phyloP scores from a whole-genome alignment of 2,329 filamentous ascomycete genomes.

The Metarhizium humberi region DNA sequence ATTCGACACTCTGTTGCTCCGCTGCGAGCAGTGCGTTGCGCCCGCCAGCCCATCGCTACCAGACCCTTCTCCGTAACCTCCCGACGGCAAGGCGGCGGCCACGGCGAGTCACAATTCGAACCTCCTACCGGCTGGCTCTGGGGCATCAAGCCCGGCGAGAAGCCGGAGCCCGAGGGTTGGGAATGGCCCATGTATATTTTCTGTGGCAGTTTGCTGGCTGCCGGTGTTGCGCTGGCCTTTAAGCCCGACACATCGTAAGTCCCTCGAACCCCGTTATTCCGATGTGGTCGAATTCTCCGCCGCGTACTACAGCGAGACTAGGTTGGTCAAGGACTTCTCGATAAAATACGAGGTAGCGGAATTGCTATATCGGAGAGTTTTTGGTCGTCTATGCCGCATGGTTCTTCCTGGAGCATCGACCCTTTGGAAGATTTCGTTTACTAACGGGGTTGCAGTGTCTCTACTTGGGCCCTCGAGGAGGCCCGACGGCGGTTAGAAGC shows the following conservation, averaged over 20 bases:
- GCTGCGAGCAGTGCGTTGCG: slow-evolving; percentile 27
- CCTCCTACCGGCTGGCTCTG: slow-evolving; percentile 87
- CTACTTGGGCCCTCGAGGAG: slow-evolving; percentile 98
- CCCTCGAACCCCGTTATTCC: background rate
- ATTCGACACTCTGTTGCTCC: slow-evolving; percentile 27
- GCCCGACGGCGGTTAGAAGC: slow-evolving; percentile 89
- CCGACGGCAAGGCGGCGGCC: slow-evolving; percentile 30
- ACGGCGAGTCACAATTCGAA: slow-evolving; percentile 69
- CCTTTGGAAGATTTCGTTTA: background rate
- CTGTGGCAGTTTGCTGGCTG: slow-evolving; percentile 66
- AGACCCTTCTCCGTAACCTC: slow-evolving; percentile 36
- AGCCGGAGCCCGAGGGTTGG: slow-evolving; percentile 94
- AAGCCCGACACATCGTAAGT: slow-evolving; percentile 99
- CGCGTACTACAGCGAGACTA: background rate
- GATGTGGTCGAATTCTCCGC: background rate
- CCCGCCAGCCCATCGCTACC: slow-evolving; percentile 22
- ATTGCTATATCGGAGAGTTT: background rate
- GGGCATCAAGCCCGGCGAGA: slow-evolving; percentile 89
- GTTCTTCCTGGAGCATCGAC: background rate
- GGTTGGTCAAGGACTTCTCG: background rate
- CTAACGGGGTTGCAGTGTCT: slow-evolving; percentile 57
- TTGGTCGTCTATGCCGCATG: background rate
- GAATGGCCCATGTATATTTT: slow-evolving; percentile 80
- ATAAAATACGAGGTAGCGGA: background rate
- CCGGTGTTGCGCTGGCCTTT: slow-evolving; percentile 77